phyloP scores from a whole-genome alignment of 257 asterid species.

The Solanum piurae region DNA sequence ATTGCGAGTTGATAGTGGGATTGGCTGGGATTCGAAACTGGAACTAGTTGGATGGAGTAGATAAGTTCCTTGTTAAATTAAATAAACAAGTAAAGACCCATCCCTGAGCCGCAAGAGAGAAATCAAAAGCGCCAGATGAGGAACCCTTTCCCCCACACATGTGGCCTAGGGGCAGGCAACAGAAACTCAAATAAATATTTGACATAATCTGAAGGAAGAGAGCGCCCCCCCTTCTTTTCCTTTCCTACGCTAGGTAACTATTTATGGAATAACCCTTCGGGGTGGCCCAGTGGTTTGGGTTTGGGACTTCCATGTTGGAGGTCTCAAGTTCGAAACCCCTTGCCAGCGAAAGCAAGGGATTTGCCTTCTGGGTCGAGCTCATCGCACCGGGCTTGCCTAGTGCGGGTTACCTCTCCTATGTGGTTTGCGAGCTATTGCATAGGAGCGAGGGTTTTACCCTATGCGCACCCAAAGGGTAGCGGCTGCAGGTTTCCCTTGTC shows the following conservation, averaged over 20 bases:
- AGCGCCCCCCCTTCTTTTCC: background rate
- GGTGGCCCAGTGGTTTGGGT: too few relatives aligned
- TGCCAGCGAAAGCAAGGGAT: too few relatives aligned
- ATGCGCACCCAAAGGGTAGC: too few relatives aligned
- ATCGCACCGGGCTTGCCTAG: too few relatives aligned
- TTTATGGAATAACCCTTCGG: background rate
- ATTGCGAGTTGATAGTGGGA: background rate
- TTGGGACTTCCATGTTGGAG: too few relatives aligned
- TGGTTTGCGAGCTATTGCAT: too few relatives aligned
- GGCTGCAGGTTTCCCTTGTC: too few relatives aligned
- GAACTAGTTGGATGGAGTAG: background rate
- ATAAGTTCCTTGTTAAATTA: background rate
- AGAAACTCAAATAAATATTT: background rate
- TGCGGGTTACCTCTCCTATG: too few relatives aligned
- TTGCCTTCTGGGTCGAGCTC: too few relatives aligned
- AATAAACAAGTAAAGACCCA: background rate
- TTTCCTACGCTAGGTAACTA: background rate
- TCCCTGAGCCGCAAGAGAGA: background rate
- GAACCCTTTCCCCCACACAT: background rate
- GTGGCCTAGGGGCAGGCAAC: background rate
- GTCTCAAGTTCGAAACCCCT: too few relatives aligned
- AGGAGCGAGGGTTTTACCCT: too few relatives aligned
- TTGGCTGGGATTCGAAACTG: background rate
- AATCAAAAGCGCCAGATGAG: background rate
- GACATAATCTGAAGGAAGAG: background rate